Evolutionary conservation across 345 rosid genomes (phyloP).

Genomic region (Aquilaria sinensis): DNA sequence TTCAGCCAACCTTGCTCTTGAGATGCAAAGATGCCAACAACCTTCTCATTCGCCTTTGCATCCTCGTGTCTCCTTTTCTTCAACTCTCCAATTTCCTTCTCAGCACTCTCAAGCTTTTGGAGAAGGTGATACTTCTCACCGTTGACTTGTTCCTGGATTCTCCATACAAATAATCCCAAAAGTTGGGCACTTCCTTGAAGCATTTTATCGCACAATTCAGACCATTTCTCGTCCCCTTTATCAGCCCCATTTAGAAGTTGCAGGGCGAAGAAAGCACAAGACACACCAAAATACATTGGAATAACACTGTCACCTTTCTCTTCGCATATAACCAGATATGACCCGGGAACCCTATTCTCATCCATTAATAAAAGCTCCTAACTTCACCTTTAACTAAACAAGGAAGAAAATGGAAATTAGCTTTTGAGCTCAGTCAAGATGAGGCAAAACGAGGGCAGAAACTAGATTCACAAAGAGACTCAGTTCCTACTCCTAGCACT

Average conservation of each 20-base stretch:
- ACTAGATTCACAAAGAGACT: neutral
- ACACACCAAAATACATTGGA: slow-evolving; percentile 59
- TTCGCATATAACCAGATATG: slow-evolving; percentile 22
- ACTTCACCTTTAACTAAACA: slow-evolving; percentile 22
- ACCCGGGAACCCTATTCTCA: slow-evolving; percentile 21
- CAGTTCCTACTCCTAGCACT: neutral
- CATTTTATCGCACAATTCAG: slow-evolving; percentile 45
- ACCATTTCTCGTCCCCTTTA: slow-evolving; percentile 43
- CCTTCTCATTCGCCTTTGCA: slow-evolving; percentile 93
- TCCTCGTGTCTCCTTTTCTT: slow-evolving; percentile 66
- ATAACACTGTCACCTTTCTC: slow-evolving; percentile 35
- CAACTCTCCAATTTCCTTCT: slow-evolving; percentile 49
- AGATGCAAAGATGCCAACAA: slow-evolving; percentile 71
- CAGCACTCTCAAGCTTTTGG: slow-evolving; percentile 45
- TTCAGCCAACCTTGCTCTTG: slow-evolving; percentile 83
- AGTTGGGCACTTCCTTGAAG: slow-evolving; percentile 58
- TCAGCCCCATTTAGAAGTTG: slow-evolving; percentile 32
- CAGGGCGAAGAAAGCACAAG: slow-evolving; percentile 59
- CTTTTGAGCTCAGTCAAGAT: slow-evolving; percentile 1
- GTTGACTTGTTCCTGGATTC: slow-evolving; percentile 36
- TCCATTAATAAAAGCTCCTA: slow-evolving; percentile 31
- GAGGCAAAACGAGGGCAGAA: neutral
- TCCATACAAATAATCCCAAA: slow-evolving; percentile 68
- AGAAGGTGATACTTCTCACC: slow-evolving; percentile 30
- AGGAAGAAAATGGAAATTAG: slow-evolving; percentile 12